These are phyloP conservation scores for Hyaloscypha finlandica DNA, from an alignment of 495 filamentous ascomycete genomes.

Conservation along the genomic window DNA sequence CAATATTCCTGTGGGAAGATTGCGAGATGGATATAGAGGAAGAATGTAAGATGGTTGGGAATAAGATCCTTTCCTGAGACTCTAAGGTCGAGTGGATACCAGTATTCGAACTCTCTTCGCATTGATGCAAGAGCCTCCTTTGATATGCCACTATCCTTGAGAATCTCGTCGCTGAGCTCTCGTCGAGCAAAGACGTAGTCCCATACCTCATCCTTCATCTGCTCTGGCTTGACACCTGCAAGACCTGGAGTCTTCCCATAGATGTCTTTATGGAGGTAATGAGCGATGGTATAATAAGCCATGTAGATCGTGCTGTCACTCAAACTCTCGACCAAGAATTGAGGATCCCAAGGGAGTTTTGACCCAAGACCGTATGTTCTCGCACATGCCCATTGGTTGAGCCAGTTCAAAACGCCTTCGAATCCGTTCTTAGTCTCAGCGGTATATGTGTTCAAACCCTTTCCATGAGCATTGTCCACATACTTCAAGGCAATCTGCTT, in stretches of 20 bases:
- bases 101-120: conserved; percentile 93
- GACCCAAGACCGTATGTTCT: conserved; percentile 91
- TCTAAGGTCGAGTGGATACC: conserved; percentile 88
- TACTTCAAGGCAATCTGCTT: conserved; percentile 69
- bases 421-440: conserved; percentile 82
- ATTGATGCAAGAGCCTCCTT: conserved; percentile 72
- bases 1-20: conserved; percentile 86
- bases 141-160: conserved; percentile 65
- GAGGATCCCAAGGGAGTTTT: conserved; percentile 91
- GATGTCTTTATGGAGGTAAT: conserved; percentile 68
- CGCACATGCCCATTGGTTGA: conserved; percentile 94
- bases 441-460: conserved; percentile 74
- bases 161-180: conserved; percentile 64
- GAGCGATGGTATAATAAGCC: conserved; percentile 94
- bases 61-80: conserved; percentile 87
- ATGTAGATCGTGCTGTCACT: conserved; percentile 93
- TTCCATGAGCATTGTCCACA: conserved; percentile 62
- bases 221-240: conserved; percentile 67
- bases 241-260: conserved; percentile 74
- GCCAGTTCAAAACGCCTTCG: conserved; percentile 82
- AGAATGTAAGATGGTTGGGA: conserved; percentile 92
- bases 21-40: conserved; percentile 91
- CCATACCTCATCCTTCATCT: conserved; percentile 97
- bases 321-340: conserved; percentile 90
- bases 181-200: conserved; percentile 82